Conservation (phyloP, 2,329 filamentous ascomycete genomes). For the Sarocladium kiliense region DNA sequence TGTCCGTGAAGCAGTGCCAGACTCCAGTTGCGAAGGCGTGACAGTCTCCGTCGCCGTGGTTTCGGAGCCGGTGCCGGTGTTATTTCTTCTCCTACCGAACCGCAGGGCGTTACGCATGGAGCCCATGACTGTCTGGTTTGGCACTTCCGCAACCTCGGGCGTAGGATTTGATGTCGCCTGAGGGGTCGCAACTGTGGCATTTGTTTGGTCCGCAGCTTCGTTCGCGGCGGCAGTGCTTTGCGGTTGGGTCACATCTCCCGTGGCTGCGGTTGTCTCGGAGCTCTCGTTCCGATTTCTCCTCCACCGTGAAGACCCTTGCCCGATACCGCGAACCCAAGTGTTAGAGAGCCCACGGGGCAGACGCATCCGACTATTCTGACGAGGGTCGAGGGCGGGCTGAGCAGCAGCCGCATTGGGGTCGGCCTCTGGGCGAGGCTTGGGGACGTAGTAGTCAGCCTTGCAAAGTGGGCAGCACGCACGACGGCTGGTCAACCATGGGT, state of each 20-base stretch:
- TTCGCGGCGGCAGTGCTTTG: not conserved
- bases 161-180: constrained; percentile 7
- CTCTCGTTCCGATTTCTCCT: constrained; percentile 1
- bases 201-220: not conserved
- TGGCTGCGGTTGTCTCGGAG: not conserved
- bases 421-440: constrained; percentile 68
- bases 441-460: constrained; percentile 96
- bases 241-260: not conserved
- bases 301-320: constrained; percentile 13
- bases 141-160: constrained; percentile 11
- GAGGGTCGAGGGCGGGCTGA: constrained; percentile 23
- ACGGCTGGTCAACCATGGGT: constrained; percentile 92
- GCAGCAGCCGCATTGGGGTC: constrained; percentile 9
- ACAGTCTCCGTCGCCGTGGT: constrained; percentile 18
- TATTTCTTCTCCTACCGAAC: constrained; percentile 18
- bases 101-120: constrained; percentile 27
- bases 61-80: constrained; percentile 6
- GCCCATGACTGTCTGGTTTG: constrained; percentile 21
- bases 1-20: constrained; percentile 22
- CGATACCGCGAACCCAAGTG: constrained; percentile 32
- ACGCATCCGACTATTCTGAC: constrained; percentile 40
- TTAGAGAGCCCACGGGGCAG: constrained; percentile 32
- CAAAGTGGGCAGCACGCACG: constrained; percentile 95
- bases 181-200: constrained; percentile 3
- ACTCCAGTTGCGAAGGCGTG: constrained; percentile 44